These are phyloP conservation scores for Asterochloris sp. DNA, from an alignment of 139 green algal genomes.

Conservation along the genomic window DNA sequence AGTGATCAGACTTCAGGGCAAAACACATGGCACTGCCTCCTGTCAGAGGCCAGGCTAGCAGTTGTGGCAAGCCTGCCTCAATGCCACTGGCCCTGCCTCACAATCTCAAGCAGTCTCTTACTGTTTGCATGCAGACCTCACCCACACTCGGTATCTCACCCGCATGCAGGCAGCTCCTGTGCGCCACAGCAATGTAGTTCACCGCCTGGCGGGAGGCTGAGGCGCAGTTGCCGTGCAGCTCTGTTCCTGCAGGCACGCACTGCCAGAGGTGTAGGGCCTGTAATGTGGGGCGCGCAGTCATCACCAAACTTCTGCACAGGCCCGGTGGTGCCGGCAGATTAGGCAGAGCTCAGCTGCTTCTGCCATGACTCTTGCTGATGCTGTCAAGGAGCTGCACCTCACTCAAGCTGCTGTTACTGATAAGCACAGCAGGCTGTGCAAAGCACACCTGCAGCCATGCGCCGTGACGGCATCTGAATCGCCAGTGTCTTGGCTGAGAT, in stretches of 20 bases:
- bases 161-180: slow-evolving; percentile 11
- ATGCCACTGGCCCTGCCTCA: not conserved
- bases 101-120: not conserved
- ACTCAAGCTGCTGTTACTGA: no score
- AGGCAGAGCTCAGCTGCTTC: not conserved
- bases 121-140: not conserved
- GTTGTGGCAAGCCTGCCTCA: not conserved
- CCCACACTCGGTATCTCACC: not conserved
- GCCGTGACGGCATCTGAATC: no score
- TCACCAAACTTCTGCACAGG: not conserved
- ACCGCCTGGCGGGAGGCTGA: not conserved
- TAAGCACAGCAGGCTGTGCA: no score
- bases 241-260: not conserved
- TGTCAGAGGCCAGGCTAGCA: not conserved
- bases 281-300: not conserved
- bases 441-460: no score
- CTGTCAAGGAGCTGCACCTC: no score
- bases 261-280: not conserved
- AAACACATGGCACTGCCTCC: not conserved
- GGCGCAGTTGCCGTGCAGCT: not conserved
- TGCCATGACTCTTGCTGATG: no score
- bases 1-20: not conserved
- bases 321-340: not conserved
- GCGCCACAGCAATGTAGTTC: not conserved
- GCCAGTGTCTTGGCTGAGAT: no score